Percentiles rank a stretch among this genome's conserved stretches.
phyloP scores from a whole-genome alignment of 2,329 filamentous ascomycete genomes.

The Blastomyces gilchristii region DNA sequence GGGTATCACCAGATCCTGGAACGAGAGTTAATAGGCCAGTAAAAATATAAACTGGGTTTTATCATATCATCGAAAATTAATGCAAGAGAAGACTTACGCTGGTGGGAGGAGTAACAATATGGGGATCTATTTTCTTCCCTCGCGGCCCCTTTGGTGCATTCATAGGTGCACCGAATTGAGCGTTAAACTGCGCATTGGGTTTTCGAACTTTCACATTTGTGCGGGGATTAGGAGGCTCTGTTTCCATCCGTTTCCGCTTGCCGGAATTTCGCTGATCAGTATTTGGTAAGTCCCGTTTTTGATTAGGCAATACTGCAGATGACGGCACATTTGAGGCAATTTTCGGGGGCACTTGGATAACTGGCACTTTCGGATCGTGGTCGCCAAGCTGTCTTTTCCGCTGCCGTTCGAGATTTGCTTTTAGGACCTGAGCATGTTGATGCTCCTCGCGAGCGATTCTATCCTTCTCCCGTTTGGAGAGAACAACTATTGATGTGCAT shows the following conservation, averaged over 20 bases:
- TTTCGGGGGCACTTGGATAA: conserved; percentile 25
- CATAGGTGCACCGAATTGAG: conserved; percentile 13
- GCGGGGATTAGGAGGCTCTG: conserved; percentile 17
- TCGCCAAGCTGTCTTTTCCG: conserved; percentile 34
- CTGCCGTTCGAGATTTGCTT: conserved; percentile 29
- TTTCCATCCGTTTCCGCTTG: conserved; percentile 29
- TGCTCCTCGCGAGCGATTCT: conserved; percentile 31
- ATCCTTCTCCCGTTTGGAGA: conserved; percentile 30
- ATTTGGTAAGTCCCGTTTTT: neutral
- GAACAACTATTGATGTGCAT: conserved; percentile 27
- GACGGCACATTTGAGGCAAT: conserved; percentile 9
- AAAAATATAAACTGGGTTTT: neutral
- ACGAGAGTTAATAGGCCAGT: neutral
- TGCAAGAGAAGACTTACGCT: conserved; percentile 15
- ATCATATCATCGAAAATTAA: neutral
- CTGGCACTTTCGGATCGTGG: conserved; percentile 37
- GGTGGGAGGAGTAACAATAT: conserved; percentile 17
- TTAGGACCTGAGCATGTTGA: conserved; percentile 25
- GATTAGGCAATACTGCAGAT: neutral
- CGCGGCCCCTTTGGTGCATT: conserved; percentile 18
- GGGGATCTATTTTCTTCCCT: conserved; percentile 17
- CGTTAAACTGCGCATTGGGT: conserved; percentile 15
- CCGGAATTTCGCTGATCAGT: conserved; percentile 2
- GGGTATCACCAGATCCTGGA: conserved; percentile 31
- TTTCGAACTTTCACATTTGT: conserved; percentile 24